A percentile compares a stretch with the other conserved stretches of the same genome.
phyloP scores from a whole-genome alignment of 2,329 filamentous ascomycete genomes.

The Apiospora arundinis region DNA sequence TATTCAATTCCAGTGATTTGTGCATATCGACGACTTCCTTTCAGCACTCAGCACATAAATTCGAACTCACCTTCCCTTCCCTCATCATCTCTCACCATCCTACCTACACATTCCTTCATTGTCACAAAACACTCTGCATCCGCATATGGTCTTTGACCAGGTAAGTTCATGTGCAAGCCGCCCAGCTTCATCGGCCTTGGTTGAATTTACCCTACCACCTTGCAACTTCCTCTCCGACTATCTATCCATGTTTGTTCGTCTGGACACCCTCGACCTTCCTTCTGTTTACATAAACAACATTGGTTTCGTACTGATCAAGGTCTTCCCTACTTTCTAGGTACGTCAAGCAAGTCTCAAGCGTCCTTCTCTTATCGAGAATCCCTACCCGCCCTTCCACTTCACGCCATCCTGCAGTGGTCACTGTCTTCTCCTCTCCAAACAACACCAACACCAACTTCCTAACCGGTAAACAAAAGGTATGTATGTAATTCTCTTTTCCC shows the following conservation, averaged over 20 bases:
- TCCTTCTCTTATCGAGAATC: not conserved
- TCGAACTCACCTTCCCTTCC: not conserved
- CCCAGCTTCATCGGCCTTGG: not conserved
- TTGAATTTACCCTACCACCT: not conserved
- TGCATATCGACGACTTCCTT: too few species aligned
- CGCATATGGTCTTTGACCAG: not conserved
- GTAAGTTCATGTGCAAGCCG: not conserved
- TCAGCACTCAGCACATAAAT: not conserved
- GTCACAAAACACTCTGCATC: not conserved
- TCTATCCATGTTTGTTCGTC: not conserved
- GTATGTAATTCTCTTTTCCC: not conserved
- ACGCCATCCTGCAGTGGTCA: not conserved
- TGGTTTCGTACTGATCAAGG: not conserved
- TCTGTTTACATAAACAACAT: not conserved
- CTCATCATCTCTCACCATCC: not conserved
- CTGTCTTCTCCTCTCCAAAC: not conserved
- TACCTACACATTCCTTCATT: not conserved
- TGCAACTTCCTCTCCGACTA: not conserved
- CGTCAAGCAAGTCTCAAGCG: not conserved
- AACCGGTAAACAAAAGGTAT: not conserved
- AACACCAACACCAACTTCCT: not conserved
- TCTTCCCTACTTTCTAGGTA: not conserved
- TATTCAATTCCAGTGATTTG: too few species aligned
- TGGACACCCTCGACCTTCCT: not conserved
- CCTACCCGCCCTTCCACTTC: not conserved